Percentiles rank a stretch among this genome's conserved stretches.
Evolutionary conservation across 768 basidiomycete species (phyloP).

Genomic region (Xerocomus spinulosus): DNA sequence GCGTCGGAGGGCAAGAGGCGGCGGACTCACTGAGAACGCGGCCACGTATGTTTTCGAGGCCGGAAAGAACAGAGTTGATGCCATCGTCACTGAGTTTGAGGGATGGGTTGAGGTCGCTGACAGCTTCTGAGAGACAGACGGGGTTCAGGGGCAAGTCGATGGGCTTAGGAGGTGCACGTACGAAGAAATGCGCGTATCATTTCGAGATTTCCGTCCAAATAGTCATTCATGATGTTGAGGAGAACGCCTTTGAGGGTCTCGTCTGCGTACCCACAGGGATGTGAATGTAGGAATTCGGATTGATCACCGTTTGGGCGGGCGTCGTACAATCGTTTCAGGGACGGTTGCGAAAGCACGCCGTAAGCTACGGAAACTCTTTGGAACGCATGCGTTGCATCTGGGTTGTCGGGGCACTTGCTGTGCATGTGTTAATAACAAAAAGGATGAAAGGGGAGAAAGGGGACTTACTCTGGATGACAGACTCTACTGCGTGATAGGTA

Average conservation of each 20-base stretch:
- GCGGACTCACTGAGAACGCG: slow-evolving; percentile 57
- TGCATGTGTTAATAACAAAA: slow-evolving; percentile 3
- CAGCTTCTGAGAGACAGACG: slow-evolving; percentile 46
- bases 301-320: slow-evolving; percentile 39
- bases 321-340: slow-evolving; percentile 67
- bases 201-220: slow-evolving; percentile 84
- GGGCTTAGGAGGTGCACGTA: slow-evolving; percentile 32
- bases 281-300: slow-evolving; percentile 50
- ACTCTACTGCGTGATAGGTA: slow-evolving; percentile 71
- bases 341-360: slow-evolving; percentile 70
- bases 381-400: slow-evolving; percentile 77
- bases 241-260: slow-evolving; percentile 77
- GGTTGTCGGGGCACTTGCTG: slow-evolving; percentile 75
- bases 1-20: neutral
- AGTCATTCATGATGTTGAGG: slow-evolving; percentile 72
- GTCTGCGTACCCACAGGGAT: slow-evolving; percentile 57
- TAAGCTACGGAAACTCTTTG: slow-evolving; percentile 86
- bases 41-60: slow-evolving; percentile 66
- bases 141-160: neutral
- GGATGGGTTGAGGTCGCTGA: slow-evolving; percentile 77
- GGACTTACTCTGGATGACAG: slow-evolving; percentile 82
- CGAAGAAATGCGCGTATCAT: slow-evolving; percentile 73
- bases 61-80: slow-evolving; percentile 68
- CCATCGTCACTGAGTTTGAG: slow-evolving; percentile 74
- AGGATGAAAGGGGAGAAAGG: neutral